A percentile compares a stretch with the other conserved stretches of the same genome.
Evolutionary conservation across 345 rosid species (phyloP).

Genomic region (Cardiospermum halicacabum): DNA sequence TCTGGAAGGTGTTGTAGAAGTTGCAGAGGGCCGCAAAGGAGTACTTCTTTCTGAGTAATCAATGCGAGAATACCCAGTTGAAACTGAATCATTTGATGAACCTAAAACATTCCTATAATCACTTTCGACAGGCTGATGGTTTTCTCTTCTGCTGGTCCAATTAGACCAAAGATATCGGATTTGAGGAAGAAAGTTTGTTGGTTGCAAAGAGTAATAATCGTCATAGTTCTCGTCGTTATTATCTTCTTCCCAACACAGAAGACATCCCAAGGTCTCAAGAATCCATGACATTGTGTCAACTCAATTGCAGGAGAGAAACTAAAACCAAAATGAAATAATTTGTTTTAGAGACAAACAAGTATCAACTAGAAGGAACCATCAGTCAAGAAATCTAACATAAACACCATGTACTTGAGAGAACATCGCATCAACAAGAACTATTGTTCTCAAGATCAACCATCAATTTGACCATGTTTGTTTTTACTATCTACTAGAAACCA

Average conservation of each 20-base stretch:
- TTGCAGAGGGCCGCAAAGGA: too few relatives aligned
- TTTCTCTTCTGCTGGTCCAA: neutral
- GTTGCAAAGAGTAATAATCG: neutral
- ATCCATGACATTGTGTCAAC: constrained; percentile 13
- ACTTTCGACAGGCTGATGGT: neutral
- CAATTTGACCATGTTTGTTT: neutral
- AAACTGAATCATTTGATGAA: neutral
- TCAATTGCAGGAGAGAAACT: neutral
- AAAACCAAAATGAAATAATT: neutral
- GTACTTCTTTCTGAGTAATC: neutral
- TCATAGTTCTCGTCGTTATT: neutral
- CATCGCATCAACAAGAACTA: too few relatives aligned
- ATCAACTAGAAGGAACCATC: too few relatives aligned
- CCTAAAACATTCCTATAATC: neutral
- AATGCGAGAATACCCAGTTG: neutral
- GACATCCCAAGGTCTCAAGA: constrained; percentile 19
- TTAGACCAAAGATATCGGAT: neutral
- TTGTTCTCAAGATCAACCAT: too few relatives aligned
- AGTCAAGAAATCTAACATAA: neutral
- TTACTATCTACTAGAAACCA: neutral
- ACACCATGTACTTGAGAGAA: neutral
- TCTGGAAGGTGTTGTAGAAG: too few relatives aligned
- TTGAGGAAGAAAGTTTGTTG: neutral
- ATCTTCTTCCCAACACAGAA: constrained; percentile 23
- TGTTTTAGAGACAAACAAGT: too few relatives aligned